These are phyloP conservation scores for Rhinocladiella similis DNA, from an alignment of 2,329 filamentous ascomycete genomes.

Conservation along the genomic window DNA sequence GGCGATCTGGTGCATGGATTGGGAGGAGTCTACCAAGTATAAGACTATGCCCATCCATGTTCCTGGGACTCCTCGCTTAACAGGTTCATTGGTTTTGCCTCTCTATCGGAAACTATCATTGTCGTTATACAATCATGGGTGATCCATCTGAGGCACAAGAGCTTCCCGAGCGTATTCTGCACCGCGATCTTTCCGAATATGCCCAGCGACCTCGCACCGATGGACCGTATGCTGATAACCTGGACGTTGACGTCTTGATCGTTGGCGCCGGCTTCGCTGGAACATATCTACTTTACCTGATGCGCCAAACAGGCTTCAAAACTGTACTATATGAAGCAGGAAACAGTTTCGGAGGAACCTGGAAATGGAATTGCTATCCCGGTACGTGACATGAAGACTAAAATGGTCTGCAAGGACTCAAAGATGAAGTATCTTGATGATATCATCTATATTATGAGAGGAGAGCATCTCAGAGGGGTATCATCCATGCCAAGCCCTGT, in stretches of 20 bases:
- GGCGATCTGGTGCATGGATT: not conserved
- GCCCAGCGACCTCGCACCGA: slow-evolving; percentile 18
- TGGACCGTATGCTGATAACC: slow-evolving; percentile 22
- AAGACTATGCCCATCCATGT: not conserved
- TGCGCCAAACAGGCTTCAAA: slow-evolving; percentile 53
- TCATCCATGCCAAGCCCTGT: too few relatives aligned
- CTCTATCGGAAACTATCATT: not conserved
- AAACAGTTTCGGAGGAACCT: slow-evolving; percentile 41
- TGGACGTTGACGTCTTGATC: slow-evolving; percentile 32
- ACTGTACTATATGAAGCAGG: slow-evolving; percentile 56
- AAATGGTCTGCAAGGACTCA: too few relatives aligned
- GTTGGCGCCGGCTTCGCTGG: slow-evolving; percentile 40
- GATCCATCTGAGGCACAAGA: slow-evolving; percentile 20
- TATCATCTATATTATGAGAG: too few relatives aligned
- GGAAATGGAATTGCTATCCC: slow-evolving; percentile 39
- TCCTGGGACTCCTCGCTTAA: not conserved
- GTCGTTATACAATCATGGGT: slow-evolving; percentile 11
- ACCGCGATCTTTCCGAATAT: slow-evolving; percentile 21
- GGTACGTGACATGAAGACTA: too few relatives aligned
- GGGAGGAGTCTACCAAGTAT: not conserved
- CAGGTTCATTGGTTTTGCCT: not conserved
- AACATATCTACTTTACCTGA: slow-evolving; percentile 53
- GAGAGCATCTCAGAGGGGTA: too few relatives aligned
- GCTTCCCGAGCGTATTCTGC: slow-evolving; percentile 19
- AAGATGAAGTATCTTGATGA: too few relatives aligned